These are phyloP conservation scores for Phytophthora megakarya DNA, from an alignment of 352 stramenopile genomes.

Conservation along the genomic window DNA sequence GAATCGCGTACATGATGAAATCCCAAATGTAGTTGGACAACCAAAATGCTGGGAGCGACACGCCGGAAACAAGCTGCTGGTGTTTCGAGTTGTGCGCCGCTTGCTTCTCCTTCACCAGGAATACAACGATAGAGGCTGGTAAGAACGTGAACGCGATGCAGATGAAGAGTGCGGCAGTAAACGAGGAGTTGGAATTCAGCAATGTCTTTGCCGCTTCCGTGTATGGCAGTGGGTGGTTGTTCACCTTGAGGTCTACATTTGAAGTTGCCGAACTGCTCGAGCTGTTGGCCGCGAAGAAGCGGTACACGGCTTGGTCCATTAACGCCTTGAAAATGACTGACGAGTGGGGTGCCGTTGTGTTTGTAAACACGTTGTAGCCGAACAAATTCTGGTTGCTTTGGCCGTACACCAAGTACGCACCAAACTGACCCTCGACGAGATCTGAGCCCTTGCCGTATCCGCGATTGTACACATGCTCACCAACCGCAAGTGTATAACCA, in stretches of 20 bases:
- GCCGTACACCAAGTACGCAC: constrained; percentile 46
- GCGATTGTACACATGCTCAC: constrained; percentile 47
- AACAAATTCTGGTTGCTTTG: constrained; percentile 41
- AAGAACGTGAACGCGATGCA: constrained; percentile 91
- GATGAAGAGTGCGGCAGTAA: constrained; percentile 79
- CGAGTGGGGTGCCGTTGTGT: constrained; percentile 51
- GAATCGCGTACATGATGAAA: constrained; percentile 89
- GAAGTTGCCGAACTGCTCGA: constrained; percentile 9
- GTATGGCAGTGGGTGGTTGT: constrained; percentile 49
- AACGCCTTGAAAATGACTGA: constrained; percentile 56
- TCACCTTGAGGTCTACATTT: constrained; percentile 43
- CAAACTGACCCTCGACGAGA: constrained; percentile 42
- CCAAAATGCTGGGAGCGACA: constrained; percentile 94
- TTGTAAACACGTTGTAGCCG: constrained; percentile 60
- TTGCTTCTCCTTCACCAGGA: constrained; percentile 94
- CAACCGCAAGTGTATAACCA: constrained; percentile 40
- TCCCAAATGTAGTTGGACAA: constrained; percentile 95
- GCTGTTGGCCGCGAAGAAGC: constrained; percentile 43
- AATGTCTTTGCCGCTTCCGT: constrained; percentile 38
- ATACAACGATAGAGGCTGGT: constrained; percentile 89
- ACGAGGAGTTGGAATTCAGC: constrained; percentile 41
- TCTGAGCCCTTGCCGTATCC: constrained; percentile 36
- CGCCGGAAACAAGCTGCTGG: constrained; percentile 93
- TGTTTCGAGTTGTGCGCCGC: constrained; percentile 93
- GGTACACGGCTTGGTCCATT: constrained; percentile 56